Evolutionary conservation across 306 rosid genomes (phyloP).

Genomic region (Trifolium pratense): DNA sequence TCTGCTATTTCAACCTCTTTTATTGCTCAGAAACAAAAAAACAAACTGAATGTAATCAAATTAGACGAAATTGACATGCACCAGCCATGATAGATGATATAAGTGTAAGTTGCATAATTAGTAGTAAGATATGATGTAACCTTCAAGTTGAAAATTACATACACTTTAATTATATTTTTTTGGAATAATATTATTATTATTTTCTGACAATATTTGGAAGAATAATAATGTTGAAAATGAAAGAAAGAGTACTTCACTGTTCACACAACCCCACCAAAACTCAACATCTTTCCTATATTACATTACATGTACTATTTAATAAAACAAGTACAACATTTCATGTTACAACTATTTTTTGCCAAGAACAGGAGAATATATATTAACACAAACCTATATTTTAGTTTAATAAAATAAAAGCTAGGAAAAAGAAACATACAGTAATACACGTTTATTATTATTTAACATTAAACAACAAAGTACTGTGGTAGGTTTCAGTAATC

Average conservation of each 20-base stretch:
- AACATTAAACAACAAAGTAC: neutral
- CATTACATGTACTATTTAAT: neutral
- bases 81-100: neutral
- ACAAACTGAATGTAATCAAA: neutral
- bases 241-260: neutral
- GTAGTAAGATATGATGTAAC: slow-evolving; percentile 14
- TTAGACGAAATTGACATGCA: slow-evolving; percentile 7
- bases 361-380: neutral
- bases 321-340: slow-evolving; percentile 4
- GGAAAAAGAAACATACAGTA: slow-evolving; percentile 2
- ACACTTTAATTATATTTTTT: neutral
- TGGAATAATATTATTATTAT: neutral
- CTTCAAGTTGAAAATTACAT: neutral
- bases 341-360: neutral
- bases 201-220: neutral
- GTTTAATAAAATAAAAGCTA: slow-evolving; percentile 1
- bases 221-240: neutral
- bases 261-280: slow-evolving; percentile 26
- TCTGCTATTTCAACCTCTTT: neutral
- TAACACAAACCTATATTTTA: neutral
- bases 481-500: slow-evolving; percentile 2
- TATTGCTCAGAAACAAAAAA: neutral
- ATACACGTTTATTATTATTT: slow-evolving; percentile 10
- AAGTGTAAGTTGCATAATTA: slow-evolving; percentile 8
- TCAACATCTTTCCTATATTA: neutral